phyloP scores from a whole-genome alignment of 495 filamentous ascomycete genomes.

The Podospora appendiculata region DNA sequence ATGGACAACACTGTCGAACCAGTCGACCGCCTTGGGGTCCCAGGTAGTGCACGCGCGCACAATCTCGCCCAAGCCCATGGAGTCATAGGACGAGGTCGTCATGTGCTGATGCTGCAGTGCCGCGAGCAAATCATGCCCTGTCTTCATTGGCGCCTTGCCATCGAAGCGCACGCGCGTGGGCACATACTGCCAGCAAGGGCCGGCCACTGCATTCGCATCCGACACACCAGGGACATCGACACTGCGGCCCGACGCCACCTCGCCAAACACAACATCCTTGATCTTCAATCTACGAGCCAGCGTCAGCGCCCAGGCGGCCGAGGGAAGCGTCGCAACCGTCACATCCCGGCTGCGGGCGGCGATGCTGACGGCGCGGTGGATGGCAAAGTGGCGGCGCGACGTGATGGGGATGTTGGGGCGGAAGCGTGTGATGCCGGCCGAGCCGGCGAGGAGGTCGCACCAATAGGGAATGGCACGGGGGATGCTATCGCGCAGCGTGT shows the following conservation, averaged over 20 bases:
- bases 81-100: constrained; percentile 25
- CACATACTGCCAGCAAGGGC: constrained; percentile 37
- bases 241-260: constrained; percentile 53
- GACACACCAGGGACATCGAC: constrained; percentile 37
- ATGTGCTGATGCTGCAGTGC: constrained; percentile 31
- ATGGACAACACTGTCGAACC: constrained; percentile 40
- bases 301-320: constrained; percentile 54
- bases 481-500: constrained; percentile 25
- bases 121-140: constrained; percentile 22
- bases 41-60: constrained; percentile 19
- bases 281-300: constrained; percentile 43
- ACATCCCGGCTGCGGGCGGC: constrained; percentile 36
- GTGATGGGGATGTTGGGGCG: constrained; percentile 19
- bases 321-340: constrained; percentile 50
- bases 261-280: constrained; percentile 52
- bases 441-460: constrained; percentile 44
- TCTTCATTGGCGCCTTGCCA: constrained; percentile 3
- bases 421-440: constrained; percentile 39
- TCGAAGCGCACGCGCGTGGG: constrained; percentile 29
- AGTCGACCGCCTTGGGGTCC: constrained; percentile 11
- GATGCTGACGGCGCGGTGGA: constrained; percentile 36
- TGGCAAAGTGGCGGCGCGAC: constrained; percentile 21
- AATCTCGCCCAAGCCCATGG: constrained; percentile 29
- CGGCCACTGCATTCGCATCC: constrained; percentile 37
- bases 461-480: constrained; percentile 45